Base-by-base conservation (phyloP, 1,284 basidiomycete species). In the Malassezia pachydermatis region DNA sequence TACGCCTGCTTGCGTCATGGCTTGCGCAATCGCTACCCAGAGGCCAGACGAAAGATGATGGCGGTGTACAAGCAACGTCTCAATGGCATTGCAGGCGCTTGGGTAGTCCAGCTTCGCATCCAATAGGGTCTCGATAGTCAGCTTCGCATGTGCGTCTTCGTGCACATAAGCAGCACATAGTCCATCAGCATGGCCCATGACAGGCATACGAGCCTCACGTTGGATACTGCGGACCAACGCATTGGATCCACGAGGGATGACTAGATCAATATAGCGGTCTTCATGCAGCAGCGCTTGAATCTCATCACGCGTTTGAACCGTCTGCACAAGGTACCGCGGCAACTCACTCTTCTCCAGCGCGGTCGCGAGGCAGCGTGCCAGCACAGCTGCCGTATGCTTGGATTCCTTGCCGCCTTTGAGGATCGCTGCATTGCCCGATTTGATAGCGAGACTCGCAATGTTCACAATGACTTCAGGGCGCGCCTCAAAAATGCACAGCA, bases 161-260 rank as follows among this genome's bases (percentile, higher is more conserved):
- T 99, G 92, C 3, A 98, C 74, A 72, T 84, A 96, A 1, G 90
- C 81, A 5, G 82, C 79, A 72, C 92, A 98, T 8, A 96, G 75
- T 0, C 92, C 92, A 72, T 98, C 92, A 4, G 94, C 92, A 67
- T 99, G 94, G 1, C 94, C 94, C 89, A 98, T 95, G 37, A 99
- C 94, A 1, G 94, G 84, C 57, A 99, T 96, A 47, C 84, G 78
- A 0, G 92, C 94, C 55, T 78, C 81, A 54, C 86, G 83, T 72
- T 96, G 87, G 50, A 99, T 95, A 68, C 76, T 84, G 54, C 76
- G 78, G 10, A 98, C 94, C 19, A 99, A 80, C 62, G 80, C 81
- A 64, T 92, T 94, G 64, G 88, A 88, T 13, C 94, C 94, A 45
- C 94, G 77, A 0, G 94, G 94, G 72, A 98, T 95, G 47, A 98